Conservation (phyloP, 805 yeast genomes). For the Wickerhamomyces xylosicus region DNA sequence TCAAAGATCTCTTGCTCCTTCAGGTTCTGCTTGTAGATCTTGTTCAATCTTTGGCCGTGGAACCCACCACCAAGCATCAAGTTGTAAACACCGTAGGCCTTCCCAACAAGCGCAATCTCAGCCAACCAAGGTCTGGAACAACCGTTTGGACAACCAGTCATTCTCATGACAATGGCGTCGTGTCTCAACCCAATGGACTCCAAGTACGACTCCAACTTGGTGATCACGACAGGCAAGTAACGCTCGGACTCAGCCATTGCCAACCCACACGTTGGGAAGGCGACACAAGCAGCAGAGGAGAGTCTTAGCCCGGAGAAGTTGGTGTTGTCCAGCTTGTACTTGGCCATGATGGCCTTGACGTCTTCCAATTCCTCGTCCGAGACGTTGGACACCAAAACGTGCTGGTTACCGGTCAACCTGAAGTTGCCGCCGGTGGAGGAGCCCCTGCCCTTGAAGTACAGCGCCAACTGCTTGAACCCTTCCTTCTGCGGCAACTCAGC, state of each 20-base stretch:
- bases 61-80: slow-evolving; percentile 94
- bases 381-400: slow-evolving; percentile 66
- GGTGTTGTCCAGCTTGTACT: slow-evolving; percentile 77
- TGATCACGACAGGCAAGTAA: slow-evolving; percentile 65
- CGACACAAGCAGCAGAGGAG: slow-evolving; percentile 94
- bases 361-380: slow-evolving; percentile 54
- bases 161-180: slow-evolving; percentile 91
- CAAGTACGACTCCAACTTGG: slow-evolving; percentile 74
- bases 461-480: slow-evolving; percentile 74
- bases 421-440: slow-evolving; percentile 66
- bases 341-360: slow-evolving; percentile 52
- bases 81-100: slow-evolving; percentile 89
- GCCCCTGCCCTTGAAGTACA: slow-evolving; percentile 34
- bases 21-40: slow-evolving; percentile 77
- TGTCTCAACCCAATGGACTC: slow-evolving; percentile 92
- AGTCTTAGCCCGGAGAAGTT: slow-evolving; percentile 76
- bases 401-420: slow-evolving; percentile 94
- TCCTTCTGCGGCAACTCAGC: slow-evolving; percentile 83
- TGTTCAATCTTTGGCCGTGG: slow-evolving; percentile 86
- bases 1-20: slow-evolving; percentile 82
- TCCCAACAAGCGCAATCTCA: slow-evolving; percentile 91
- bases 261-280: slow-evolving; percentile 96
- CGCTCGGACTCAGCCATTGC: slow-evolving; percentile 99
- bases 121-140: slow-evolving; percentile 99
- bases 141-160: slow-evolving; percentile 99